Evolutionary conservation across 768 basidiomycete species (phyloP), one percentile per base, ranked within the genome.

Genomic region (Phanerochaete sordida): DNA sequence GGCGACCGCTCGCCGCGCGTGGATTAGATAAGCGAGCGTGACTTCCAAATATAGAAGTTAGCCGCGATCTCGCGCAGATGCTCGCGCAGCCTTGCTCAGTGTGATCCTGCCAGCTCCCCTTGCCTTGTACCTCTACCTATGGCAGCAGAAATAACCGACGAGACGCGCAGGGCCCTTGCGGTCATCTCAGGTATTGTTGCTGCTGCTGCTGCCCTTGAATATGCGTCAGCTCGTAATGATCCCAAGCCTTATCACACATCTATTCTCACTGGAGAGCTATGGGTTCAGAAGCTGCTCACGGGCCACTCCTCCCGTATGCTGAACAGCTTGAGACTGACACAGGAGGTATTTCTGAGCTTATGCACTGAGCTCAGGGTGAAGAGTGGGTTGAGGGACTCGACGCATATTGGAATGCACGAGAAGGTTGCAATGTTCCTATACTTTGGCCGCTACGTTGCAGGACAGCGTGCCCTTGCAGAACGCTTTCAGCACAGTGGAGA

Each of bases 401-500:
- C 51, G 23, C 11, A 5, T 46, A 19, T 46, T 7, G 19, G 23
- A 7, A 6, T 46, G 7, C 7, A 46, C 6, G 68, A 69, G 57
- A 53, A 70, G 59, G 24, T 61, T 5, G 68, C 66, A 12, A 72
- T 72, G 12, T 72, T 69, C 53, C 65, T 73, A 15, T 72, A 70
- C 49, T 62, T 51, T n/a, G 69, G 57, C 55, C 62, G 67, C 8
- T 70, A 65, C 47, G 68, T 64, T 0, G 35, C 69, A 16, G 49
- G 60, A 13, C 49, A 69, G 15, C n/a, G 62, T 15, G 63, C 68
- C 61, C 46, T 69, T 23, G 66, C 61, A 27, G 70, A 73, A 31
- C 47, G 64, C 16, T 73, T 73, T 64, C 72, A 73, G 55, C 45
- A 56, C 11, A 56, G 65, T 21, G 55, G 58, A 30, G 60, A 65